A percentile compares a stretch with the other conserved stretches of the same genome.
phyloP scores from a whole-genome alignment of 1,284 basidiomycete species.

The Tilletia indica region DNA sequence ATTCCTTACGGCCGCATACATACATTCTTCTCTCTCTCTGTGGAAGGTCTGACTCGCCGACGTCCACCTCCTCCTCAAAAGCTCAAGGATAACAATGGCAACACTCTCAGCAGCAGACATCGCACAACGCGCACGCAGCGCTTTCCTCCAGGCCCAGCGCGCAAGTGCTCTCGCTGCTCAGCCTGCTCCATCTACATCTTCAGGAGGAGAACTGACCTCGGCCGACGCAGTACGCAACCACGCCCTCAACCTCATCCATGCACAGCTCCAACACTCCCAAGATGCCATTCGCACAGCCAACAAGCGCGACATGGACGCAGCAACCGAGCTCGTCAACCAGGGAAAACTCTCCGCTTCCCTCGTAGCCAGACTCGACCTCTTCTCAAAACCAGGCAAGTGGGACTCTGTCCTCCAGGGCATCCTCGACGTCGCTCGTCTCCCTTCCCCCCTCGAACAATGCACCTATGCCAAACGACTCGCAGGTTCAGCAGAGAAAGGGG shows the following conservation, averaged over 20 bases:
- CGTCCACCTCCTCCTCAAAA: background rate
- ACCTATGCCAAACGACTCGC: constrained; percentile 85
- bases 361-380: constrained; percentile 81
- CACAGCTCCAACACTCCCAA: background rate
- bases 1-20: too few relatives aligned
- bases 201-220: background rate
- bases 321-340: constrained; percentile 71
- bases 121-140: background rate
- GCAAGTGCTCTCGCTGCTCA: constrained; percentile 7
- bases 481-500: constrained; percentile 20
- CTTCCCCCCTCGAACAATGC: constrained; percentile 81
- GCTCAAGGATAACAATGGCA: background rate
- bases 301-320: constrained; percentile 57
- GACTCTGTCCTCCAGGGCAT: constrained; percentile 88
- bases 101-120: constrained; percentile 11
- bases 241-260: constrained; percentile 14
- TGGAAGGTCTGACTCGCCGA: background rate
- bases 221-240: constrained; percentile 8
- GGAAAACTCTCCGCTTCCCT: constrained; percentile 80
- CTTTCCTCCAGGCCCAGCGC: constrained; percentile 13
- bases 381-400: constrained; percentile 79
- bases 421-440: constrained; percentile 77
- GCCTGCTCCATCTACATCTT: background rate
- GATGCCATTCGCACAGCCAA: constrained; percentile 42
- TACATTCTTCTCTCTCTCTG: background rate